Evolutionary conservation across 78 protist species (phyloP).

Genomic region (Protostelium mycophagum): DNA sequence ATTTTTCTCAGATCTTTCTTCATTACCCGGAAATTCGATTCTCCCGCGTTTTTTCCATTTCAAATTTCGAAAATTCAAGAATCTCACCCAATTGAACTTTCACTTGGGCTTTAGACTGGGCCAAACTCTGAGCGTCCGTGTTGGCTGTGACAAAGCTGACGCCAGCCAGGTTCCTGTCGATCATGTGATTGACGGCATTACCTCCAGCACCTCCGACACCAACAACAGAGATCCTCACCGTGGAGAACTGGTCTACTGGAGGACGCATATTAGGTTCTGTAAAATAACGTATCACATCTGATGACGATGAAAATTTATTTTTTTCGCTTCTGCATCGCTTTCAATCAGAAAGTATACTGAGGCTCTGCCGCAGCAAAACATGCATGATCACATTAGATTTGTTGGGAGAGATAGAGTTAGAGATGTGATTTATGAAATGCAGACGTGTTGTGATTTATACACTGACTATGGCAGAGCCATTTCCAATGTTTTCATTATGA

Average conservation of each 20-base stretch:
- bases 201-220: slow-evolving; percentile 81
- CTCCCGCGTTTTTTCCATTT: not conserved
- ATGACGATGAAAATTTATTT: not conserved
- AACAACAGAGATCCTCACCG: slow-evolving; percentile 48
- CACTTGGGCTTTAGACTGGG: slow-evolving; percentile 28
- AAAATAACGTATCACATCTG: not conserved
- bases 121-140: slow-evolving; percentile 83
- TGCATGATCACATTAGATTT: no score
- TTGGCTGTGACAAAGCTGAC: slow-evolving; percentile 71
- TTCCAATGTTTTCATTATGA: no score
- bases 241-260: slow-evolving; percentile 2
- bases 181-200: slow-evolving; percentile 78
- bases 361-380: no score
- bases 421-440: no score
- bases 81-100: slow-evolving; percentile 59
- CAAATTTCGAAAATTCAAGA: no score
- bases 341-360: no score
- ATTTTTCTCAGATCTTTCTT: not conserved
- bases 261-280: not conserved
- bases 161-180: slow-evolving; percentile 24
- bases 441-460: no score
- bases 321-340: no score
- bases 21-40: not conserved
- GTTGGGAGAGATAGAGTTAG: no score
- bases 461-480: no score